These are phyloP conservation scores for Mycena galopus DNA, from an alignment of 768 basidiomycete species.

Conservation along the genomic window DNA sequence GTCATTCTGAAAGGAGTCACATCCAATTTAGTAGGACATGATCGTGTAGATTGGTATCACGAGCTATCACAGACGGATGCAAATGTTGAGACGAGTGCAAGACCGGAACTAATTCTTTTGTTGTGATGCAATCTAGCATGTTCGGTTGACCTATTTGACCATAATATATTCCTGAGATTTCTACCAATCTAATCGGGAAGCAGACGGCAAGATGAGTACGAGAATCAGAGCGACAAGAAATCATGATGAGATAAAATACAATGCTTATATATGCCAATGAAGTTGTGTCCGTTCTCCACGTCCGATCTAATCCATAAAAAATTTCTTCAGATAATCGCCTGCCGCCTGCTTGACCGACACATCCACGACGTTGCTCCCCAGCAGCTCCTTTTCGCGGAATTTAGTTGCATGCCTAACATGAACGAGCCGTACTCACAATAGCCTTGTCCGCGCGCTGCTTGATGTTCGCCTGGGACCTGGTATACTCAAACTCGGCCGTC, in stretches of 20 bases:
- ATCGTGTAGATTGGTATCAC: background rate
- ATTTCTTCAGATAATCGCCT: constrained; percentile 78
- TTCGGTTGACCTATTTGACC: too few species aligned
- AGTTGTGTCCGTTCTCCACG: background rate
- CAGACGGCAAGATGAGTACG: background rate
- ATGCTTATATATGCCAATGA: constrained; percentile 5
- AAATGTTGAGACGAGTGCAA: too few species aligned
- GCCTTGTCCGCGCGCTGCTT: constrained; percentile 78
- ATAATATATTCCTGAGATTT: too few species aligned
- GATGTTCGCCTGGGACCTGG: constrained; percentile 61
- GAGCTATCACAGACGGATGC: too few species aligned
- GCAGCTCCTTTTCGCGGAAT: constrained; percentile 57
- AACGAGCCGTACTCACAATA: constrained; percentile 55
- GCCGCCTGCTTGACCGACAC: constrained; percentile 75
- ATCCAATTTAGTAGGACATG: background rate
- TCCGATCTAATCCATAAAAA: constrained; percentile 57
- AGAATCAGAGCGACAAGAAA: constrained; percentile 1
- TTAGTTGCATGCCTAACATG: constrained; percentile 9
- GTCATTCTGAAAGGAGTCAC: background rate
- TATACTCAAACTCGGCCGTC: constrained; percentile 66
- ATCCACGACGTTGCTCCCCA: constrained; percentile 71
- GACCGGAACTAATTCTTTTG: too few species aligned
- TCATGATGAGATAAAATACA: constrained; percentile 26
- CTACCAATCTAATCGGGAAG: background rate
- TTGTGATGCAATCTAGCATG: too few species aligned